Evolutionary conservation across 495 filamentous ascomycete species (phyloP), one percentile per base, ranked within the genome.

Genomic region (Hypoxylon lienhwacheense): DNA sequence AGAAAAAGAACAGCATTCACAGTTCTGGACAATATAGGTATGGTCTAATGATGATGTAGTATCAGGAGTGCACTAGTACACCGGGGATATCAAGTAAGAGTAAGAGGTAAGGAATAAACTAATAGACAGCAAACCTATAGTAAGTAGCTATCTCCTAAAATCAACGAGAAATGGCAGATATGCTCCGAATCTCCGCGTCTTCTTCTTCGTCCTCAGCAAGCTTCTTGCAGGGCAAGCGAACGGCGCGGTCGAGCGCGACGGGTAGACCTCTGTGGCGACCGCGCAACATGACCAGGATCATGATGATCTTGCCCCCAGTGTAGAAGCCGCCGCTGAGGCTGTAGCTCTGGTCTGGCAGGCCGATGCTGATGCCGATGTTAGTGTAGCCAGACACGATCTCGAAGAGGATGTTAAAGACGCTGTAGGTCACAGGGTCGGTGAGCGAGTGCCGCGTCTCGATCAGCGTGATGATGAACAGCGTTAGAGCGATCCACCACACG

Each of bases 401-500:
- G 67, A 96, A 96, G 21, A 90, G 76, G 55, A 95, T 79, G 61
- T 89, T 92, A 72, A 93, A 93, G 7, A 89, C 83, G 47, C 82
- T 85, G 72, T 82, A 92, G 1, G 76, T 76, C 7, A 83, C 73
- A 0, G 89, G 89, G 52, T 90, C 76, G 10, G 58, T 55, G 6
- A 78, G 74, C 66, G 85, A 89, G 50, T 87, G 76, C 41, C 68
- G 65, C 5, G 81, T 81, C 61, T 95, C 89, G 47, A 86, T 85
- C 50, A 85, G 84, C 37, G 82, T 76, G 65, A 96, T 89, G 55
- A 90, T 72, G 31, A 89, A 75, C 14, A 78, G 69, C 29, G 87
- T 87, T 7, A 89, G 70, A 0, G 84, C 84, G 19, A 96, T 80
- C 82, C 83, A 91, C 89, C 89, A 93, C 3, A 91, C 69, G 62